Evolutionary conservation across 345 rosid genomes (phyloP), one percentile per base, ranked within the genome.

Genomic region (Linum trigynum): DNA sequence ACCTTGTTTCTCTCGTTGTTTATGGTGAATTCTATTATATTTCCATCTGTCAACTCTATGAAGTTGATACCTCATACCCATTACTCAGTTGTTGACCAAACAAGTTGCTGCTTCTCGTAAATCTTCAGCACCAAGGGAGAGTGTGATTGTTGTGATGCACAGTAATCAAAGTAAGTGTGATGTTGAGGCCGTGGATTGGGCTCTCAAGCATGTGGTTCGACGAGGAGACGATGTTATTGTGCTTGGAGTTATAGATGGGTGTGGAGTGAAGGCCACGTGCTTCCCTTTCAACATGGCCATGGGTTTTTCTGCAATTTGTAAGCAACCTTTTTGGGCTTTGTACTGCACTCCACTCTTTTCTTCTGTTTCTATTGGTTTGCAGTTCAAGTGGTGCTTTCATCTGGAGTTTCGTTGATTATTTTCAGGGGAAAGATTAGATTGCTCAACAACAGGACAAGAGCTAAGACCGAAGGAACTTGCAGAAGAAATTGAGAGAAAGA

Each of bases 111-210:
- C 53, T 48, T 15, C 14, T 48, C 2, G 14, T 7, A 10, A 9
- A 48, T 48, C 53, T 48, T 12, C 53, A 48, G 14, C 53, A 2
- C 53, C 53, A 7, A 41, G 32, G 64, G 40, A 76, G 62, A 65
- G 71, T 38, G 82, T 79, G 77, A 72, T 79, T 17, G 79, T 81
- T 7, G 85, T 77, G 59, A 71, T 70, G 74, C 77, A 81, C 60
- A 74, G 73, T 6, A 75, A 71, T 23, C 71, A 76, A 71, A 69
- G 65, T 42, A 77, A 71, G 69, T 75, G 66, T 10, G 73, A 61
- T 36, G 73, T 71, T 64, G 77, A 79, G 14, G 82, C 79, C 3
- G 55, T 83, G 37, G 77, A 81, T 4, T 83, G 87, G 87, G 82
- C 82, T 56, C 72, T 83, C 10, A 75, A 74, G 23, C 75, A 75